phyloP scores from a whole-genome alignment of 768 basidiomycete genomes.

The Termitomyces sp. region DNA sequence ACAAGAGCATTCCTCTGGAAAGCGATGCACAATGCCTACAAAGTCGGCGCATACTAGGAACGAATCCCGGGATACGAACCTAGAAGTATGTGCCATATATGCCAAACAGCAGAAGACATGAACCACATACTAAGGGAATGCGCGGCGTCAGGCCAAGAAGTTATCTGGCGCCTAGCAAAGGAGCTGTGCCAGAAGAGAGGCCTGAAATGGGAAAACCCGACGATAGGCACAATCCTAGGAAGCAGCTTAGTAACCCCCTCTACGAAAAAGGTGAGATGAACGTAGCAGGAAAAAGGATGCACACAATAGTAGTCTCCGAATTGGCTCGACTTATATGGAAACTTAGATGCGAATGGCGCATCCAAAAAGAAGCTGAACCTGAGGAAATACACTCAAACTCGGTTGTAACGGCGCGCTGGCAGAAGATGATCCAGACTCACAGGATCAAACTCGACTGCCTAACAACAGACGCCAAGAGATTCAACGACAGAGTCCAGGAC shows the following conservation, averaged over 20 bases:
- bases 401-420: neutral
- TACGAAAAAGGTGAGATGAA: neutral
- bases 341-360: neutral
- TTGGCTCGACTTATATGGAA: neutral
- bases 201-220: neutral
- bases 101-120: conserved; percentile 19
- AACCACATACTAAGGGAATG: conserved; percentile 28
- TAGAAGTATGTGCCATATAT: conserved; percentile 12
- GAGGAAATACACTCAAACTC: neutral
- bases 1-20: conserved; percentile 18
- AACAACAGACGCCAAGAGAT: neutral
- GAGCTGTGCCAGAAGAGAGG: neutral
- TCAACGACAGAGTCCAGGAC: neutral
- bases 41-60: conserved; percentile 22
- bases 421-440: neutral
- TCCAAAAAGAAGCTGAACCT: neutral
- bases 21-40: conserved; percentile 18
- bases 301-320: neutral
- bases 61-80: conserved; percentile 10
- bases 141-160: conserved; percentile 13
- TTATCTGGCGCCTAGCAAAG: neutral
- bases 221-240: neutral
- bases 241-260: neutral
- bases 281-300: neutral
- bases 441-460: neutral